A percentile compares a stretch with the other conserved stretches of the same genome.
These are phyloP conservation scores for Lathyrus sativus DNA, from an alignment of 306 rosid genomes.

Conservation along the genomic window DNA sequence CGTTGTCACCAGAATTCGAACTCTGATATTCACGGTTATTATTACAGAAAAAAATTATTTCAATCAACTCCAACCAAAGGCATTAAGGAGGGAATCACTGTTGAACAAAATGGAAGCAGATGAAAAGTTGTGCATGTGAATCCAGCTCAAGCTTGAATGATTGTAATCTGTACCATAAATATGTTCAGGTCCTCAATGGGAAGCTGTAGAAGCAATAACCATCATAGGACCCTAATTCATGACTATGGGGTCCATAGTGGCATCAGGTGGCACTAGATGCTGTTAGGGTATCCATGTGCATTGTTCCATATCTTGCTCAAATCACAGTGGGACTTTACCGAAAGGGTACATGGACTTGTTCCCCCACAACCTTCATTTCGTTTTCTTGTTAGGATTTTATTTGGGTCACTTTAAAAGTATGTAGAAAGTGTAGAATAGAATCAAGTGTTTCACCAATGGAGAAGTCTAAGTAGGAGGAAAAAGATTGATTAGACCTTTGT, in stretches of 20 bases:
- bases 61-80: background rate
- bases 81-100: too few relatives aligned
- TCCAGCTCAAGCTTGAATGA: constrained; percentile 39
- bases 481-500: constrained; percentile 15
- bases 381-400: constrained; percentile 22
- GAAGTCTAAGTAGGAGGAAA: background rate
- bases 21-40: too few relatives aligned
- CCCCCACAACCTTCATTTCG: constrained; percentile 27
- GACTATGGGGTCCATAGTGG: constrained; percentile 25
- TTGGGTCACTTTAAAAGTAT: background rate
- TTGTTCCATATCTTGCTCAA: constrained; percentile 37
- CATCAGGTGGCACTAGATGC: constrained; percentile 13
- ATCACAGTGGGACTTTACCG: constrained; percentile 11
- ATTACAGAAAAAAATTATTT: too few relatives aligned
- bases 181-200: constrained; percentile 8
- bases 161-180: constrained; percentile 31
- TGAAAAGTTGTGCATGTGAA: constrained; percentile 31
- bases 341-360: constrained; percentile 35
- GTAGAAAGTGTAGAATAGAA: constrained; percentile 1
- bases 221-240: constrained; percentile 28
- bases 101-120: constrained; percentile 1
- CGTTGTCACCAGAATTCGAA: too few relatives aligned
- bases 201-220: constrained; percentile 17
- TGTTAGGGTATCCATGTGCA: constrained; percentile 39
- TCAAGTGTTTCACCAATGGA: background rate